Conservation (phyloP, 1,284 basidiomycete genomes). For the Marasmius tenuissimus region DNA sequence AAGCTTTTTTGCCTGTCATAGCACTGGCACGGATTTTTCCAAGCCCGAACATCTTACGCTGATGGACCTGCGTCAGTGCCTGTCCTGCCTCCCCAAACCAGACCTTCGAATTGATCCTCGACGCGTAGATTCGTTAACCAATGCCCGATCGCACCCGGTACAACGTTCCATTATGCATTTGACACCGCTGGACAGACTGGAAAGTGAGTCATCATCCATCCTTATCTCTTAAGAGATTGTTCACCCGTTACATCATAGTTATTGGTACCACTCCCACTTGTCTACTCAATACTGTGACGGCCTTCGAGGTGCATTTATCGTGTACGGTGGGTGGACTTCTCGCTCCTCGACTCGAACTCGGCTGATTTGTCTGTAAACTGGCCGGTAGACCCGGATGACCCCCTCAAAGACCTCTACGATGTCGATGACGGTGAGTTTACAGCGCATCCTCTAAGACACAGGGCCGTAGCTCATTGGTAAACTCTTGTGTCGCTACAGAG, state of each 20-base stretch:
- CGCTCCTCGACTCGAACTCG: not conserved
- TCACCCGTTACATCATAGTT: constrained; percentile 11
- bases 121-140: constrained; percentile 19
- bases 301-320: constrained; percentile 24
- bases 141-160: constrained; percentile 12
- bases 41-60: constrained; percentile 14
- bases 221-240: not conserved
- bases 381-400: constrained; percentile 28
- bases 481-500: constrained; percentile 6
- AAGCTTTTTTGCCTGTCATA: not conserved
- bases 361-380: not conserved
- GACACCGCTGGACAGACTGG: constrained; percentile 20
- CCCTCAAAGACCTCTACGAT: constrained; percentile 31
- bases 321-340: constrained; percentile 24
- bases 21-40: constrained; percentile 20
- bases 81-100: not conserved
- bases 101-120: too few relatives aligned
- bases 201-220: not conserved
- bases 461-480: not conserved
- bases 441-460: not conserved
- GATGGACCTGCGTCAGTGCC: constrained; percentile 17
- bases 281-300: constrained; percentile 44
- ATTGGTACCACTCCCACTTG: constrained; percentile 38
- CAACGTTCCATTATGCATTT: constrained; percentile 22
- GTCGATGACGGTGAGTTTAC: constrained; percentile 23